Conservation (phyloP, 2,329 filamentous ascomycete genomes). For the Pseudocercospora cruenta region DNA sequence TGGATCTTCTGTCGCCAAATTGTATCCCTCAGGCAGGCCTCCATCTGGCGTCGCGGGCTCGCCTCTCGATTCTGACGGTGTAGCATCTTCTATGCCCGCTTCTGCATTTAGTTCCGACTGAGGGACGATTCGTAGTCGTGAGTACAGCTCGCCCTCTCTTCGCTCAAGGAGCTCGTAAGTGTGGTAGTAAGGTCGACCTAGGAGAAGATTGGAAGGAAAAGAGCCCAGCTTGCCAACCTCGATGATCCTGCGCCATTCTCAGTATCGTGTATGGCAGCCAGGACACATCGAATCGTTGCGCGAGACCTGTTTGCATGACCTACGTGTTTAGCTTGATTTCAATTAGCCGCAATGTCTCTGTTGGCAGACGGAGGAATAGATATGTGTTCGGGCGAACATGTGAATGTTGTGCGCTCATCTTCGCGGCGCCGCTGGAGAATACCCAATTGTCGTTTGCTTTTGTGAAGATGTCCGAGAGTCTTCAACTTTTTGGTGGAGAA, state of each 20-base stretch:
- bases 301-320: conserved; percentile 44
- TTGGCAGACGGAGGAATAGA: conserved; percentile 61
- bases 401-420: conserved; percentile 46
- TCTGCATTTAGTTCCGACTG: conserved; percentile 83
- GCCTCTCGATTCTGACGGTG: conserved; percentile 41
- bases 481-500: background rate
- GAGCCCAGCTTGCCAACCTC: conserved; percentile 90
- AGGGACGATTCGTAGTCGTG: conserved; percentile 75
- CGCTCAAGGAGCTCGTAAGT: conserved; percentile 88
- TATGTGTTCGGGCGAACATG: conserved; percentile 55
- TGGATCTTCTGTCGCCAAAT: conserved; percentile 53
- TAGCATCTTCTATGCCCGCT: conserved; percentile 60
- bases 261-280: conserved; percentile 35
- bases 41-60: conserved; percentile 30
- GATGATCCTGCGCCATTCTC: conserved; percentile 65
- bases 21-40: conserved; percentile 43
- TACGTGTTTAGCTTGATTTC: conserved; percentile 68
- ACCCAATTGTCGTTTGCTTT: background rate
- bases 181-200: conserved; percentile 87
- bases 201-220: conserved; percentile 84
- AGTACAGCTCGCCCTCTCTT: conserved; percentile 64
- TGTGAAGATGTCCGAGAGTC: background rate
- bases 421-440: background rate
- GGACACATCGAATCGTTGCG: conserved; percentile 34
- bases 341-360: conserved; percentile 60